Base-by-base conservation (phyloP, 116 monocot species). In the Phalaenopsis hybrid region DNA sequence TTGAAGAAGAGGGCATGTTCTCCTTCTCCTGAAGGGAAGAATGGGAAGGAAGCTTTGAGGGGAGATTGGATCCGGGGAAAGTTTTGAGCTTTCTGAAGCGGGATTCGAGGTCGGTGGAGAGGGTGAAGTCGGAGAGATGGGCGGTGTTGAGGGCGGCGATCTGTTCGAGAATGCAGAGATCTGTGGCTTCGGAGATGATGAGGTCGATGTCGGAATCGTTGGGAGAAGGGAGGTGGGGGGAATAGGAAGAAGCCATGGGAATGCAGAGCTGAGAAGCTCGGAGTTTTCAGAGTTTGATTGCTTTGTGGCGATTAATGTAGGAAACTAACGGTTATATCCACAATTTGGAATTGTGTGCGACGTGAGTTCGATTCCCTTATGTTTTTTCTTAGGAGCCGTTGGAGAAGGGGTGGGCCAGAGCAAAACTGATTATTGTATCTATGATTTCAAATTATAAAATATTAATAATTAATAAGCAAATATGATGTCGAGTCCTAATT, bases 11-110 rank as follows among this genome's bases (percentile, higher is more conserved):
- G 41, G 73, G 78, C 31, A 57, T 7, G 87, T 74, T 79, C 23
- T 84, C 81, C 34, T 79, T 80, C 63, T 68, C 76, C 2, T 49
- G 79, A 28, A 16, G 4, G 2, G 31, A 51, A 44, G 9, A 15
- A 15, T 11, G 61, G 9, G 75, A 41, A 33, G n/a, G 12, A 55
- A 67, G 16, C 0, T 13, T 76, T 0, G 12, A 6, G 4, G 31
- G 17, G 52, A 9, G 55, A 81, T 16, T 72, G 43, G 86, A 15
- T 44, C 21, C 44, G 13, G 91, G 92, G 73, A 92, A 84, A 33
- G 94, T 89, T 49, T 92, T 92, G 85, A 96, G 93, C 78, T 84
- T 88, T 11, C 88, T 81, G 88, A 94, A 94, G 4, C 94, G 92
- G 79, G 87, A 68, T 17, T 96, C 96, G 80, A 96, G 81, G 74